A percentile compares a stretch with the other conserved stretches of the same genome.
These are phyloP conservation scores for Fragaria nilgerrensis DNA, from an alignment of 306 rosid genomes.

Conservation along the genomic window DNA sequence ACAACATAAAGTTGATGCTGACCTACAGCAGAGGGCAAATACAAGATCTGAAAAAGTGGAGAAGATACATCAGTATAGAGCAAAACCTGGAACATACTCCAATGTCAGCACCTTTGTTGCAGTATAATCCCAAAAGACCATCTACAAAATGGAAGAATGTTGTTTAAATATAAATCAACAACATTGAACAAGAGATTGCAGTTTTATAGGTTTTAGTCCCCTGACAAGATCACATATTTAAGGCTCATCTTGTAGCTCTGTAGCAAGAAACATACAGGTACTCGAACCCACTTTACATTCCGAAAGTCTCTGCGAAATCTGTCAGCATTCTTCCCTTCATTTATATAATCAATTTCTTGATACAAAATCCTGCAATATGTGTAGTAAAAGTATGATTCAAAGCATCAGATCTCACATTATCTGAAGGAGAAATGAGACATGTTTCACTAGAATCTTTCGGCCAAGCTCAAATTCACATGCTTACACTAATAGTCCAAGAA, in stretches of 20 bases:
- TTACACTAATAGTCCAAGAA: not conserved
- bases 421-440: not conserved
- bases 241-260: slow-evolving; percentile 21
- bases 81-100: slow-evolving; percentile 95
- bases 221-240: slow-evolving; percentile 13
- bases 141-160: slow-evolving; percentile 42
- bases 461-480: not conserved
- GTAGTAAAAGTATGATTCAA: slow-evolving; percentile 2
- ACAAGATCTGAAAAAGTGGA: not conserved
- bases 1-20: slow-evolving; percentile 1
- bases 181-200: not conserved
- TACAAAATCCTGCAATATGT: slow-evolving; percentile 64
- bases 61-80: slow-evolving; percentile 30
- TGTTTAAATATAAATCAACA: not conserved
- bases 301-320: slow-evolving; percentile 82
- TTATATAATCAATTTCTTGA: slow-evolving; percentile 90
- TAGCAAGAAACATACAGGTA: slow-evolving; percentile 74
- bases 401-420: slow-evolving; percentile 12
- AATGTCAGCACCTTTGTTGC: slow-evolving; percentile 78
- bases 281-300: slow-evolving; percentile 90
- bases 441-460: not conserved
- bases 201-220: not conserved
- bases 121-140: slow-evolving; percentile 90
- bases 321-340: slow-evolving; percentile 91
- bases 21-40: not conserved